Conservation (phyloP, 257 asterid genomes). For the Schizonepeta tenuifolia region DNA sequence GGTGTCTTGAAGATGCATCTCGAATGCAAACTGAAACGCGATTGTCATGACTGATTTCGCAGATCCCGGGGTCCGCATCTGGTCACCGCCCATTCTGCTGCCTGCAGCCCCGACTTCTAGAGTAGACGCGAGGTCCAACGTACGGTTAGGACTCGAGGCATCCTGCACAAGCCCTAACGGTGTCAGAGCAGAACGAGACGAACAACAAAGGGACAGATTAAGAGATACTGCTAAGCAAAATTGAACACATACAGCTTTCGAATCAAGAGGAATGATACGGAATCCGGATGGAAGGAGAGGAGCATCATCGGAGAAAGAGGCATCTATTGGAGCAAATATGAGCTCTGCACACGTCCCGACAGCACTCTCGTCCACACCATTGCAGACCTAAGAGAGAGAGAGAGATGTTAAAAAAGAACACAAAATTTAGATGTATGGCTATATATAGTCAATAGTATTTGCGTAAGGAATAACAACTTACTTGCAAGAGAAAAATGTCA, state of each 20-base stretch:
- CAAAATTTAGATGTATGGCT: not conserved
- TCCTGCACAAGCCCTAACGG: constrained; percentile 48
- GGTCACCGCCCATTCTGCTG: constrained; percentile 50
- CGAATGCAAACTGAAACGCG: constrained; percentile 93
- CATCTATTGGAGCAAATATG: constrained; percentile 93
- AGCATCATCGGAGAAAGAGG: constrained; percentile 94
- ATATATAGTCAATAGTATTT: not conserved
- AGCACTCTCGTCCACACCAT: constrained; percentile 90
- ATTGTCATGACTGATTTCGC: constrained; percentile 93
- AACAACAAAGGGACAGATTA: not conserved
- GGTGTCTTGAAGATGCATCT: constrained; percentile 82
- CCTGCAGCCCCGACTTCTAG: constrained; percentile 79
- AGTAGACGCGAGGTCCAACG: constrained; percentile 92
- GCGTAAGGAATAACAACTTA: constrained; percentile 37
- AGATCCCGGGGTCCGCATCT: constrained; percentile 41
- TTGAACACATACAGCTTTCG: constrained; percentile 49
- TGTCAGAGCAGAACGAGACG: constrained; percentile 2
- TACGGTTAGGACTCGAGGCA: constrained; percentile 78
- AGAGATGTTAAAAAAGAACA: not conserved
- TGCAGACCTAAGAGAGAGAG: constrained; percentile 53
- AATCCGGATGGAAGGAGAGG: constrained; percentile 99
- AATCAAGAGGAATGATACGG: constrained; percentile 88
- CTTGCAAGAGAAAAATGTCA: constrained; percentile 94
- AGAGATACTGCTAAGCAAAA: not conserved
- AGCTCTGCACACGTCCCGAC: constrained; percentile 86